phyloP scores from a whole-genome alignment of 2,329 filamentous ascomycete genomes.

The Amylocarpus encephaloides region DNA sequence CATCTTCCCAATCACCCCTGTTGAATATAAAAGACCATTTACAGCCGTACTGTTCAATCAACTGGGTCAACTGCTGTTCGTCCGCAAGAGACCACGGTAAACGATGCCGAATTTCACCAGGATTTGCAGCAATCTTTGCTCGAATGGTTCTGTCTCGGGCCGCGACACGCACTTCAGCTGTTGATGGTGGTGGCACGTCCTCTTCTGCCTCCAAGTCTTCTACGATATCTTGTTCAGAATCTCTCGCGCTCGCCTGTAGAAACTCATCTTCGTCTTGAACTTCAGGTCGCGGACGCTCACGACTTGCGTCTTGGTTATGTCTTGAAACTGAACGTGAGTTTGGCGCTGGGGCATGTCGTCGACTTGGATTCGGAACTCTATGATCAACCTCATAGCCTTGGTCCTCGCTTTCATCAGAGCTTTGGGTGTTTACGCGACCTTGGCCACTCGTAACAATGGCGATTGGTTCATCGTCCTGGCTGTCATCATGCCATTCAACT shows the following conservation, averaged over 20 bases:
- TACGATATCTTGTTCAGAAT: neutral
- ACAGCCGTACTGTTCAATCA: slow-evolving; percentile 41
- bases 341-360: slow-evolving; percentile 8
- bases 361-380: slow-evolving; percentile 14
- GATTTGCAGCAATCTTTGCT: neutral
- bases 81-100: slow-evolving; percentile 35
- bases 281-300: slow-evolving; percentile 11
- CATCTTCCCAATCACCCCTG: slow-evolving; percentile 29
- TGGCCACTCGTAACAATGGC: slow-evolving; percentile 1
- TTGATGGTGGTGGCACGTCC: slow-evolving; percentile 7
- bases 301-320: neutral
- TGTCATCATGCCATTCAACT: slow-evolving; percentile 15
- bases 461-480: slow-evolving; percentile 13
- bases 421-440: slow-evolving; percentile 9
- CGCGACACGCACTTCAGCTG: slow-evolving; percentile 5
- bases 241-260: slow-evolving; percentile 1
- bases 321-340: neutral
- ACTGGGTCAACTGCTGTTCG: slow-evolving; percentile 38
- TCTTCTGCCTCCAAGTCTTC: slow-evolving; percentile 9
- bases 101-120: slow-evolving; percentile 14
- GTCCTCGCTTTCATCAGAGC: slow-evolving; percentile 22
- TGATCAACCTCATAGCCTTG: slow-evolving; percentile 22
- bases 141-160: slow-evolving; percentile 3
- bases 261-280: neutral
- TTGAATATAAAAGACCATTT: slow-evolving; percentile 42